phyloP scores from a whole-genome alignment of 2,329 filamentous ascomycete genomes.

The Tolypocladium sp. region DNA sequence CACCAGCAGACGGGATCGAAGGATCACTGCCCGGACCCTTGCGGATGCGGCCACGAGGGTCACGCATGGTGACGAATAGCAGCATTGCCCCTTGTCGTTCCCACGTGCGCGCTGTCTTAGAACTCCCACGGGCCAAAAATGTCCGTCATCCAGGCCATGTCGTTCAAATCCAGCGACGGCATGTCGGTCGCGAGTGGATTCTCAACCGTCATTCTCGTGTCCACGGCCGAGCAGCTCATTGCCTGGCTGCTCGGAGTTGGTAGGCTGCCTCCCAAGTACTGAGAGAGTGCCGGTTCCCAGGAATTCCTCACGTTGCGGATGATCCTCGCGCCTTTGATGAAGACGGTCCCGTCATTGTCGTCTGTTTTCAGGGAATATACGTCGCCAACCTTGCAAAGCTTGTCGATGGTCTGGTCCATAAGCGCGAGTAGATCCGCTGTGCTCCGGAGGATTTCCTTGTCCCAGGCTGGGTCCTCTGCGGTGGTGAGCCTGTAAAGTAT shows the following conservation, averaged over 20 bases:
- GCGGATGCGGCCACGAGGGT: neutral
- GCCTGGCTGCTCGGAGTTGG: constrained; percentile 19
- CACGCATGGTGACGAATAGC: neutral
- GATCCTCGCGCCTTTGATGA: constrained; percentile 23
- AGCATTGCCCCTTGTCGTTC: neutral
- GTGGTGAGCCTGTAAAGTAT: constrained; percentile 28
- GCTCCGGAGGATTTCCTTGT: constrained; percentile 24
- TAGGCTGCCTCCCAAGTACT: constrained; percentile 14
- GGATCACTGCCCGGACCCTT: no score
- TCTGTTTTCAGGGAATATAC: constrained; percentile 18
- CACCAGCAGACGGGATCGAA: neutral
- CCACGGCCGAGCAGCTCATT: neutral
- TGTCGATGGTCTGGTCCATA: constrained; percentile 23
- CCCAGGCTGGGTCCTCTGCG: constrained; percentile 30
- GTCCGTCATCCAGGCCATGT: constrained; percentile 28
- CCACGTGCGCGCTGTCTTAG: constrained; percentile 2
- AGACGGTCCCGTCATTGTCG: constrained; percentile 18
- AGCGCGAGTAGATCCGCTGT: constrained; percentile 25
- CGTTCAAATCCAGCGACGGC: constrained; percentile 21
- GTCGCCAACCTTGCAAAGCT: constrained; percentile 16
- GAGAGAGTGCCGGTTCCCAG: constrained; percentile 25
- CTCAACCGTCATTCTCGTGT: constrained; percentile 8
- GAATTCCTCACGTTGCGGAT: constrained; percentile 21
- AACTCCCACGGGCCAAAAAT: constrained; percentile 27
- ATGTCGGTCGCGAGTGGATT: constrained; percentile 9